phyloP scores from a whole-genome alignment of 768 basidiomycete genomes.

The Suillus plorans region DNA sequence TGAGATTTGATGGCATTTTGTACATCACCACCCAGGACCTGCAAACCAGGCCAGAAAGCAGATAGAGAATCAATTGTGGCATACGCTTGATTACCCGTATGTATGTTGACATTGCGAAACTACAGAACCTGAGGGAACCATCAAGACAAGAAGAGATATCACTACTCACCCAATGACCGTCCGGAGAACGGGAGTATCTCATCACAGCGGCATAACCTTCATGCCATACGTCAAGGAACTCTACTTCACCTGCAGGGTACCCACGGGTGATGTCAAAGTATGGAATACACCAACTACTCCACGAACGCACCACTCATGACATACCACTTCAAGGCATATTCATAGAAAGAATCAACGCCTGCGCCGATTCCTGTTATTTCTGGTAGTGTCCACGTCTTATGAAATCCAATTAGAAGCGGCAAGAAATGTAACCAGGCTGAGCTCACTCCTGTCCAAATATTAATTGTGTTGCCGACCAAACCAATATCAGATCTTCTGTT shows the following conservation, averaged over 20 bases:
- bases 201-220: constrained; percentile 83
- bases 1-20: constrained; percentile 93
- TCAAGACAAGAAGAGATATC: neutral
- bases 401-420: constrained; percentile 10
- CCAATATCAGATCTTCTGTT: constrained; percentile 83
- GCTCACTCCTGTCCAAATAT: constrained; percentile 77
- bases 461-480: constrained; percentile 88
- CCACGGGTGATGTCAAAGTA: constrained; percentile 13
- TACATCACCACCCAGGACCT: constrained; percentile 82
- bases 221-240: constrained; percentile 83
- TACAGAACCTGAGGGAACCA: constrained; percentile 29
- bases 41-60: constrained; percentile 97
- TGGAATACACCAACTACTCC: constrained; percentile 13
- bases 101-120: constrained; percentile 87
- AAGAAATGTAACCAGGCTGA: constrained; percentile 3
- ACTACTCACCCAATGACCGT: constrained; percentile 79
- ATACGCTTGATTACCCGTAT: constrained; percentile 71
- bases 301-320: constrained; percentile 66
- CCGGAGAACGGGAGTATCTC: constrained; percentile 76
- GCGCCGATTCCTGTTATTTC: constrained; percentile 85
- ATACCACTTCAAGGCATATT: constrained; percentile 93
- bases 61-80: constrained; percentile 90
- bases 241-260: constrained; percentile 57
- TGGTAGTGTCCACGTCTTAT: constrained; percentile 68
- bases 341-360: constrained; percentile 94